Evolutionary conservation across 495 filamentous ascomycete species (phyloP).

Genomic region (Amphirosellinia nigrospora): DNA sequence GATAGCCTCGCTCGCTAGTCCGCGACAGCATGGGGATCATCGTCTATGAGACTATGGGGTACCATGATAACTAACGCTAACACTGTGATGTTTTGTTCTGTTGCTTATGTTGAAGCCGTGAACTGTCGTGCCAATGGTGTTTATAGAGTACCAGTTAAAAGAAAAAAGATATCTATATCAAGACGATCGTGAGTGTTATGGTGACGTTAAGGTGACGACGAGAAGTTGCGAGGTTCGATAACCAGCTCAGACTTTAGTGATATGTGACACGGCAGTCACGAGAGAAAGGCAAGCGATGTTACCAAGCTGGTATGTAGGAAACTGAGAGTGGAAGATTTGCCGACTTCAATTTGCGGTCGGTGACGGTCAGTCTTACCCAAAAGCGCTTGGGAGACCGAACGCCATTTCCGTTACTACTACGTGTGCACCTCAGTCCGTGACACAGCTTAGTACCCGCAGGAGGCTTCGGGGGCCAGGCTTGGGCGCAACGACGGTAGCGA

Average conservation of each 20-base stretch:
- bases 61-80: conserved; percentile 13
- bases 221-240: background rate
- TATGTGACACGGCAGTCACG: background rate
- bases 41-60: conserved; percentile 16
- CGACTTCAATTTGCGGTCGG: conserved; percentile 13
- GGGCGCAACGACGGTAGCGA: conserved; percentile 2
- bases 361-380: conserved; percentile 13
- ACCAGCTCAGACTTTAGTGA: background rate
- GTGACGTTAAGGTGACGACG: background rate
- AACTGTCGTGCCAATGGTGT: background rate
- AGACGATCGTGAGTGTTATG: background rate
- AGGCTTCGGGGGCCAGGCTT: conserved; percentile 11
- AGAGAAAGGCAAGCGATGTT: background rate
- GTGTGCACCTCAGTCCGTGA: conserved; percentile 13
- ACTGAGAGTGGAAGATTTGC: conserved; percentile 16
- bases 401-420: background rate
- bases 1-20: conserved; percentile 15
- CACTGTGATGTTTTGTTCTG: background rate
- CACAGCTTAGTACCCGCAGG: conserved; percentile 19
- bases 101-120: background rate
- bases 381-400: background rate
- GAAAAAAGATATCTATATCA: background rate
- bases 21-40: conserved; percentile 33
- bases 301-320: conserved; percentile 2
- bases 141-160: background rate